These are phyloP conservation scores for Pyrenophora tritici-repentis DNA, from an alignment of 2,329 filamentous ascomycete species.

Conservation along the genomic window DNA sequence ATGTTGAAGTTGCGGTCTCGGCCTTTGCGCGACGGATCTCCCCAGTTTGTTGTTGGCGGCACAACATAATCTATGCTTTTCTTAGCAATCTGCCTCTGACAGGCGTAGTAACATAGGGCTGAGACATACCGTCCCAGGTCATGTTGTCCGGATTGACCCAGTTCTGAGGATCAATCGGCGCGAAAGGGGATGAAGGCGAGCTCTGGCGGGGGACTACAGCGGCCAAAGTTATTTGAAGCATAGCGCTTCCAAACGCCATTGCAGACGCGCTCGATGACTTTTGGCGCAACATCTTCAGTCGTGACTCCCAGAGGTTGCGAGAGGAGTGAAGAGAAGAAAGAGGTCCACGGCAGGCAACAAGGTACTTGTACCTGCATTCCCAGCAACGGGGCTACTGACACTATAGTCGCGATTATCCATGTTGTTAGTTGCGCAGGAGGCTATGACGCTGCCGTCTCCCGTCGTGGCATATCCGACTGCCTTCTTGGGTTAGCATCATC, in stretches of 20 bases:
- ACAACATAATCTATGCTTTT: conserved; percentile 46
- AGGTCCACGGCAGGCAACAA: neutral
- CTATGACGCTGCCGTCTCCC: neutral
- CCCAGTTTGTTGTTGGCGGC: conserved; percentile 57
- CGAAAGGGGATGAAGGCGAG: conserved; percentile 50
- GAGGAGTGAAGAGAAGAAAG: too few species aligned
- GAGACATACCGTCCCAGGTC: conserved; percentile 42
- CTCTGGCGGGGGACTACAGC: conserved; percentile 20
- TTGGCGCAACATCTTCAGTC: too few species aligned
- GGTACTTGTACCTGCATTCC: neutral
- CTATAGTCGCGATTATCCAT: neutral
- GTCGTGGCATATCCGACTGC: neutral
- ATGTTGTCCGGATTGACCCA: conserved; percentile 61
- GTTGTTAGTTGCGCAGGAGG: too few species aligned
- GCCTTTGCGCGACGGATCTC: conserved; percentile 52
- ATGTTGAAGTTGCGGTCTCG: conserved; percentile 61
- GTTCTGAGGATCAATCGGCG: conserved; percentile 57
- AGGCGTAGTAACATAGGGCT: too few species aligned
- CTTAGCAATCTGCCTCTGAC: conserved; percentile 20
- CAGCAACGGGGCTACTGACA: neutral
- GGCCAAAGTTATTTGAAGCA: conserved; percentile 23
- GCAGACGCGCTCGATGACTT: conserved; percentile 8
- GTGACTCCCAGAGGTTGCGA: too few species aligned
- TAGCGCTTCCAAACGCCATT: conserved; percentile 20
- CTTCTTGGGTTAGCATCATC: too few species aligned